A percentile compares a stretch with the other conserved stretches of the same genome.
Evolutionary conservation across 2,329 filamentous ascomycete species (phyloP).

Genomic region (Hypoxylon sp.): DNA sequence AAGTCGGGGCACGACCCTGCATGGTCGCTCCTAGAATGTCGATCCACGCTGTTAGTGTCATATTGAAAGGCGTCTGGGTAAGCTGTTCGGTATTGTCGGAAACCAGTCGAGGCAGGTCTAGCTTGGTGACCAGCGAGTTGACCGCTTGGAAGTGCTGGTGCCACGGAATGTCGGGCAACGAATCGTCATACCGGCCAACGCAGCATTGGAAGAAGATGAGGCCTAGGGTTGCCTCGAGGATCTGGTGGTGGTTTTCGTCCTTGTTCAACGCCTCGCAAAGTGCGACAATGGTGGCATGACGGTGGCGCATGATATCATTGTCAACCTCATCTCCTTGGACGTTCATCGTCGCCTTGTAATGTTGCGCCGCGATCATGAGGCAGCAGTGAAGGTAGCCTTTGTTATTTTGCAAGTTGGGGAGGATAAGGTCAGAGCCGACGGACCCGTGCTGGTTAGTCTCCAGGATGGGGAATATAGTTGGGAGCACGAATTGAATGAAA

Average conservation of each 20-base stretch:
- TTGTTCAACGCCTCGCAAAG: constrained; percentile 84
- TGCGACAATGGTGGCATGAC: constrained; percentile 86
- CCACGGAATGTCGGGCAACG: constrained; percentile 93
- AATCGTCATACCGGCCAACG: constrained; percentile 87
- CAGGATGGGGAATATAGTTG: constrained; percentile 90
- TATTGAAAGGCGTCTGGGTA: constrained; percentile 86
- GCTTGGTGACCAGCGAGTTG: constrained; percentile 84
- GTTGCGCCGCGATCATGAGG: constrained; percentile 90
- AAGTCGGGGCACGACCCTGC: constrained; percentile 84
- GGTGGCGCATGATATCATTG: constrained; percentile 90
- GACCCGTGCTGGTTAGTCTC: constrained; percentile 90
- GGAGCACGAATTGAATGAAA: constrained; percentile 89
- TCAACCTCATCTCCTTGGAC: constrained; percentile 80
- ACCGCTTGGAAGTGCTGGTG: constrained; percentile 96
- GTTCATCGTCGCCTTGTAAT: constrained; percentile 83
- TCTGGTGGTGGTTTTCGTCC: constrained; percentile 86
- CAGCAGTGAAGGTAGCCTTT: constrained; percentile 96
- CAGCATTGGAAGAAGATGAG: constrained; percentile 98
- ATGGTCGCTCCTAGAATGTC: constrained; percentile 97
- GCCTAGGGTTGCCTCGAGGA: constrained; percentile 90
- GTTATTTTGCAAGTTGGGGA: constrained; percentile 90
- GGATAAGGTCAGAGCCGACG: constrained; percentile 82
- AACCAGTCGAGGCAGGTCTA: constrained; percentile 80
- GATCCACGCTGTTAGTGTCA: constrained; percentile 94
- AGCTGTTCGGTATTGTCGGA: constrained; percentile 70